These are phyloP conservation scores for Kwoniella heveanensis DNA, from an alignment of 768 basidiomycete species.

Conservation along the genomic window DNA sequence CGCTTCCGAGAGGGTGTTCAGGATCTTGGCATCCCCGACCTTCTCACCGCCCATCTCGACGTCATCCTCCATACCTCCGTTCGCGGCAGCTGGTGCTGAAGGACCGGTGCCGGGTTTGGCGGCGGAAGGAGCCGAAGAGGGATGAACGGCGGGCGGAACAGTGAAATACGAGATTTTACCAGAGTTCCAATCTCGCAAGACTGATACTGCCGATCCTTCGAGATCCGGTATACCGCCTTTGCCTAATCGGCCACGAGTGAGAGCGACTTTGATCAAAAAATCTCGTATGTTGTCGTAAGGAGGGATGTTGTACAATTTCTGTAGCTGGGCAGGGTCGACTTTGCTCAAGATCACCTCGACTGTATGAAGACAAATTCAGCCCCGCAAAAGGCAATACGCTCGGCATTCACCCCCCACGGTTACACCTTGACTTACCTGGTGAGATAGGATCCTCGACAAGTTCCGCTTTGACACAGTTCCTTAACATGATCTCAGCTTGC, in stretches of 20 bases:
- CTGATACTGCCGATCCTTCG: slow-evolving; percentile 74
- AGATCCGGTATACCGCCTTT: slow-evolving; percentile 94
- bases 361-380: slow-evolving; percentile 44
- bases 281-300: slow-evolving; percentile 71
- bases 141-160: slow-evolving; percentile 73
- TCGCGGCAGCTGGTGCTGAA: slow-evolving; percentile 55
- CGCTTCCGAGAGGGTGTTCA: slow-evolving; percentile 70
- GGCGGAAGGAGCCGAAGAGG: slow-evolving; percentile 69
- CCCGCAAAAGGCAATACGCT: too few relatives aligned
- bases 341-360: slow-evolving; percentile 84
- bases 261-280: slow-evolving; percentile 85
- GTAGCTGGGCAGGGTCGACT: slow-evolving; percentile 70
- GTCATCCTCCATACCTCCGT: slow-evolving; percentile 52
- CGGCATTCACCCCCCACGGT: too few relatives aligned
- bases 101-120: too few relatives aligned
- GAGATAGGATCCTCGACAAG: slow-evolving; percentile 86
- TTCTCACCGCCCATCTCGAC: slow-evolving; percentile 73
- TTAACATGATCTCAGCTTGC: slow-evolving; percentile 67
- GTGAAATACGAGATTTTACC: slow-evolving; percentile 93
- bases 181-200: slow-evolving; percentile 90
- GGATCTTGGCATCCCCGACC: slow-evolving; percentile 78
- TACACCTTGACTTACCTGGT: slow-evolving; percentile 76
- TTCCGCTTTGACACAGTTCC: slow-evolving; percentile 89
- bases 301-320: slow-evolving; percentile 83
- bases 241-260: slow-evolving; percentile 76